Conservation (phyloP, 768 basidiomycete species). For the Phaeotremella fagi region DNA sequence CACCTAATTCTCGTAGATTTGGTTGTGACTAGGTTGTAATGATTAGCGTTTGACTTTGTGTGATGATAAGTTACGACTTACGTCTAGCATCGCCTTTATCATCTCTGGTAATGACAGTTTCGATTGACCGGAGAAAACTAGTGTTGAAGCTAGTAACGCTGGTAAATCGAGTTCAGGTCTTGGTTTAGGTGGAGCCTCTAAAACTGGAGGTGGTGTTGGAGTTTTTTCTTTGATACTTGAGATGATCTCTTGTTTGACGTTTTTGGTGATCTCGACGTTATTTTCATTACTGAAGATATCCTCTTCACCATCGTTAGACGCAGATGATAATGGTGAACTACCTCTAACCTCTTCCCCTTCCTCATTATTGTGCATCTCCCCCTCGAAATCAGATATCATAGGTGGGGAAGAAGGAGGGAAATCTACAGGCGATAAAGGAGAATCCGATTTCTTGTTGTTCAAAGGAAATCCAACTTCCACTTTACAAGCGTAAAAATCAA, state of each 20-base stretch:
- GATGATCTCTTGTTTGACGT: constrained; percentile 8
- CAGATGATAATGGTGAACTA: background rate
- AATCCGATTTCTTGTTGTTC: background rate
- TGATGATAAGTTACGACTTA: constrained; percentile 19
- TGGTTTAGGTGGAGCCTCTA: background rate
- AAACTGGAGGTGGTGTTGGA: background rate
- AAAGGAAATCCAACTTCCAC: constrained; percentile 8
- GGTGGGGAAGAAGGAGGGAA: constrained; percentile 28
- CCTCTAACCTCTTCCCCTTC: background rate
- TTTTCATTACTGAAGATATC: background rate
- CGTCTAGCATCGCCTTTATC: constrained; percentile 47
- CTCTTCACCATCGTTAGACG: background rate
- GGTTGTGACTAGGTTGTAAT: constrained; percentile 39
- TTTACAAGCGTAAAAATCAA: constrained; percentile 33
- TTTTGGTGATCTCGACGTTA: background rate
- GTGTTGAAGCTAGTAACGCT: constrained; percentile 40
- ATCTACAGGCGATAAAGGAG: background rate
- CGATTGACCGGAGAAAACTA: constrained; percentile 45
- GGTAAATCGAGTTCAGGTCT: constrained; percentile 34
- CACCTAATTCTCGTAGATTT: constrained; percentile 32
- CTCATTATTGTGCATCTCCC: background rate
- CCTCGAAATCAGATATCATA: background rate
- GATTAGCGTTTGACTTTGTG: background rate
- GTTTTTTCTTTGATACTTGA: background rate
- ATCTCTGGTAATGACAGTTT: constrained; percentile 43